Evolutionary conservation across 768 basidiomycete genomes (phyloP), one percentile per base, ranked within the genome.

Genomic region (Tulasnella sp.): DNA sequence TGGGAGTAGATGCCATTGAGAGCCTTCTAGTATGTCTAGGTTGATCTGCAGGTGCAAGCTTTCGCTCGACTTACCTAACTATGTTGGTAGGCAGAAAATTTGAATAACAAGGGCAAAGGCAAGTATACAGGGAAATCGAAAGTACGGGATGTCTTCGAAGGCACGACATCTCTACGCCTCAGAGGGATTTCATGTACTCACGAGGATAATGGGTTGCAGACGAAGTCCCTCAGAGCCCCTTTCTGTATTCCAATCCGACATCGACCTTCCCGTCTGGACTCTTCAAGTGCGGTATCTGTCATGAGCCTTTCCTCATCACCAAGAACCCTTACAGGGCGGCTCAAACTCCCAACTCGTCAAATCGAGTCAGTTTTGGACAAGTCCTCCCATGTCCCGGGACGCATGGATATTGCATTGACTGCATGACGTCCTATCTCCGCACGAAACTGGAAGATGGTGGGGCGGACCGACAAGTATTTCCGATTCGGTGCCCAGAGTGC

Each of bases 401-500:
- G 17, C 57, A 59, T 21, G 27, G 24, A 4, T 49, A 38, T 27
- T 59, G 57, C 31, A 31, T 31, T 31, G 29, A 30, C 21, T 59
- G 57, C 38, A 49, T 59, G 29, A 41, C 19, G 10, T 19, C 25
- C 2, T 51, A 59, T 15, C 25, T 59, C 29, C 27, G 31, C n/a
- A 51, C 57, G 29, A 38, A 38, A 24, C 48, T 59, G 4, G 22
- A 50, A n/a, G 31, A 49, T 34, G 48, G 45, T 5, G 19, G 21
- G 46, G 21, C 29, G 19, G 57, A 42, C 7, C 29, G 38, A 31
- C 21, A 21, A 19, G 57, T 48, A 12, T 59, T 59, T 25, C 57
- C 57, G 5, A 48, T 59, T 22, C 48, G 57, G 1, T 59, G 57
- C 49, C 57, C 57, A 19, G 57, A 30, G 34, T 59, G 57, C 38